Conservation (phyloP, 2,329 filamentous ascomycete genomes). For the Moelleriella libera region DNA sequence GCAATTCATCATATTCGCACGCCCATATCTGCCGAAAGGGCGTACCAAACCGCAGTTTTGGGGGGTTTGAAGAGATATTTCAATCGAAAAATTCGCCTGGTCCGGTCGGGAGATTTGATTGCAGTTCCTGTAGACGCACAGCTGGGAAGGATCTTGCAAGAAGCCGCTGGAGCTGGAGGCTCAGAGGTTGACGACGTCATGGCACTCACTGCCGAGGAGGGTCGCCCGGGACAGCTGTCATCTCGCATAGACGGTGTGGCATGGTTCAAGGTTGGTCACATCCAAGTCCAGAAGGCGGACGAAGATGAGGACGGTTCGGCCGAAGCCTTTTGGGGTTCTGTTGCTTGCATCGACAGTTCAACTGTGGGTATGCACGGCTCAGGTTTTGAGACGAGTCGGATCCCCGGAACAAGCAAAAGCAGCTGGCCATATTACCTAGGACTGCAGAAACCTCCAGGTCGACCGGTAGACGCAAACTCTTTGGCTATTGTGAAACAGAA, state of each 20-base stretch:
- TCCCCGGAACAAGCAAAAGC: conserved; percentile 63
- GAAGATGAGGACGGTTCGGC: conserved; percentile 44
- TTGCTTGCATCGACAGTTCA: conserved; percentile 73
- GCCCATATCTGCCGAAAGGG: conserved; percentile 72
- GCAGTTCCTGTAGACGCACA: conserved; percentile 80
- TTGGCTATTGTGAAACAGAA: conserved; percentile 29
- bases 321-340: conserved; percentile 69
- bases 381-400: conserved; percentile 68
- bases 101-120: conserved; percentile 78
- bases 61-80: conserved; percentile 82
- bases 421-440: conserved; percentile 87
- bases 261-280: conserved; percentile 84
- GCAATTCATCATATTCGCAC: conserved; percentile 81
- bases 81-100: conserved; percentile 64
- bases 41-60: conserved; percentile 74
- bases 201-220: conserved; percentile 31
- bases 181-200: conserved; percentile 59
- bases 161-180: conserved; percentile 44
- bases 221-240: conserved; percentile 11
- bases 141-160: conserved; percentile 68
- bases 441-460: conserved; percentile 49
- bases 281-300: conserved; percentile 41
- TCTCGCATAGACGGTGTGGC: conserved; percentile 49
- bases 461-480: conserved; percentile 19
- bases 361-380: conserved; percentile 85